phyloP scores from a whole-genome alignment of 148 eudicot species.

The Bassia scoparia region DNA sequence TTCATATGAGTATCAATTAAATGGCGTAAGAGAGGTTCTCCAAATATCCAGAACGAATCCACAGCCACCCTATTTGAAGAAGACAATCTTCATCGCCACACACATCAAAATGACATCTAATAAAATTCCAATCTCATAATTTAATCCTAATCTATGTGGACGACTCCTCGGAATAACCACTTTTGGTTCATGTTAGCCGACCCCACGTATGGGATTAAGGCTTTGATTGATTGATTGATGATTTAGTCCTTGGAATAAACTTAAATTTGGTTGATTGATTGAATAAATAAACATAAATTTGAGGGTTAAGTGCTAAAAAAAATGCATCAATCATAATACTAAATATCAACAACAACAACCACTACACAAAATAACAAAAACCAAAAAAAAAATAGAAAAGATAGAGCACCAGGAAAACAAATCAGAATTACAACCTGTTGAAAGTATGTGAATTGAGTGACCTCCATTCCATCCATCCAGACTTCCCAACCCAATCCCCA shows the following conservation, averaged over 20 bases:
- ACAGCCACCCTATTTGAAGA: neutral
- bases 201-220: no score
- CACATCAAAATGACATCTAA: no score
- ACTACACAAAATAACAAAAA: neutral
- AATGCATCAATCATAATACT: neutral
- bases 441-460: slow-evolving; percentile 97
- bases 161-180: no score
- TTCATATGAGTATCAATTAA: no score
- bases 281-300: no score
- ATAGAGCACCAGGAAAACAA: neutral
- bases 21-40: neutral
- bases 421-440: slow-evolving; percentile 65
- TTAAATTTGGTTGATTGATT: no score
- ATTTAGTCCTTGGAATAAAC: no score
- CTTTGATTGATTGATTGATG: no score
- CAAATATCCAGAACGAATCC: neutral
- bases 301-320: no score
- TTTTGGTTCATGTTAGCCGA: no score
- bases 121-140: no score
- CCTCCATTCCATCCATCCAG: slow-evolving; percentile 99
- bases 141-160: no score
- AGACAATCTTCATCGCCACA: neutral
- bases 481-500: slow-evolving; percentile 99
- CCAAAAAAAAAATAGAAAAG: neutral
- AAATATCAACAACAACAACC: neutral